Conservation (phyloP, 2,329 filamentous ascomycete genomes). For the Diaporthe capsici region DNA sequence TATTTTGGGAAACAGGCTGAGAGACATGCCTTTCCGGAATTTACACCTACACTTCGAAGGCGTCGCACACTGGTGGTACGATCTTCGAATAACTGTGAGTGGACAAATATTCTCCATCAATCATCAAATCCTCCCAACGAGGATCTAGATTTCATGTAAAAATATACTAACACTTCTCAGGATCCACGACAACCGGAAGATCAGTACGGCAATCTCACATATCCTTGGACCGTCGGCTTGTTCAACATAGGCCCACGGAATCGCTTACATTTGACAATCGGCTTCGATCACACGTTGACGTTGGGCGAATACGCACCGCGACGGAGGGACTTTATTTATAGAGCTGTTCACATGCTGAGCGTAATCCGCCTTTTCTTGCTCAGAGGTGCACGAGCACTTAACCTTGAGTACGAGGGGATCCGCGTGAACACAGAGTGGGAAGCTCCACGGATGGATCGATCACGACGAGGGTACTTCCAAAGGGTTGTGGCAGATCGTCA, state of each 20-base stretch:
- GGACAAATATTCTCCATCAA: background rate
- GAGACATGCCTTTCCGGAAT: background rate
- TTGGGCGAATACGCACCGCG: too few species aligned
- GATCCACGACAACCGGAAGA: background rate
- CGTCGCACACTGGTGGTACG: background rate
- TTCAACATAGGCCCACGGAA: background rate
- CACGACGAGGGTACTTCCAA: background rate
- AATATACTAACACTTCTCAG: background rate
- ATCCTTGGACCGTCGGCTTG: background rate
- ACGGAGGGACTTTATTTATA: background rate
- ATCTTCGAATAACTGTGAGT: background rate
- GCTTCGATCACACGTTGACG: background rate
- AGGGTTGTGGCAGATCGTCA: background rate
- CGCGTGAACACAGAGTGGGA: background rate
- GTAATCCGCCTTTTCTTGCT: background rate
- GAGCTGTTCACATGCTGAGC: background rate
- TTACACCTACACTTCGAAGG: background rate
- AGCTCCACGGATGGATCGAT: background rate
- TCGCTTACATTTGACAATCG: background rate
- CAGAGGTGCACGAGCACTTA: background rate
- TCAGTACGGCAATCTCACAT: background rate
- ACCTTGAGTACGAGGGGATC: background rate
- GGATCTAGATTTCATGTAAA: background rate
- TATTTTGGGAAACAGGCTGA: background rate
- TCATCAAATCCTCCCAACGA: background rate